Percentiles rank a stretch among this genome's conserved stretches.
phyloP scores from a whole-genome alignment of 192 early-diverging fungal genomes.

The Hyaloraphidium curvatum region DNA sequence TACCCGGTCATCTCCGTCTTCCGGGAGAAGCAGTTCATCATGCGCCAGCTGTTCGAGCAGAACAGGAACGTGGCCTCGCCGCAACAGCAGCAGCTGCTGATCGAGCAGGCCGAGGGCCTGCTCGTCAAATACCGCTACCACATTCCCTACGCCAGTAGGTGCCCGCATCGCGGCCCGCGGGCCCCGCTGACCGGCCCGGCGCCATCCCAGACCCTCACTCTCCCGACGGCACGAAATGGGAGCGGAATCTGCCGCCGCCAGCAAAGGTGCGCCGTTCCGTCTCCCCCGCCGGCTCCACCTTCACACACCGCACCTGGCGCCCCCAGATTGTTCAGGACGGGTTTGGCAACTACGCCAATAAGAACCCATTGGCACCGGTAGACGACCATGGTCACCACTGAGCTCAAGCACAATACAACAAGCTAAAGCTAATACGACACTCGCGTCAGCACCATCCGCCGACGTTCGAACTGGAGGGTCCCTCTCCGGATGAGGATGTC shows the following conservation, averaged over 20 bases:
- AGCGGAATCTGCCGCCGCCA: too few species aligned
- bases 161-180: neutral
- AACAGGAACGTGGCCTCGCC: slow-evolving; percentile 54
- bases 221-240: too few species aligned
- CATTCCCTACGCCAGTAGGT: slow-evolving; percentile 64
- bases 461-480: slow-evolving; percentile 41
- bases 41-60: slow-evolving; percentile 66
- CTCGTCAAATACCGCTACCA: slow-evolving; percentile 58
- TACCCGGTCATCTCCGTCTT: slow-evolving; percentile 57
- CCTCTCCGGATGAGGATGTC: slow-evolving; percentile 65
- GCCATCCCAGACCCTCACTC: too few species aligned
- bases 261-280: too few species aligned
- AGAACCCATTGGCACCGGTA: too few species aligned
- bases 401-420: too few species aligned
- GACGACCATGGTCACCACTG: too few species aligned
- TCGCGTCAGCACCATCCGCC: slow-evolving; percentile 5
- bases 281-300: too few species aligned
- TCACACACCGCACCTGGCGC: too few species aligned
- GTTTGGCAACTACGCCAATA: too few species aligned
- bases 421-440: neutral
- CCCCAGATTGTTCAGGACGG: too few species aligned
- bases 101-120: slow-evolving; percentile 50
- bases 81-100: slow-evolving; percentile 41
- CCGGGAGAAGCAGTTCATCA: slow-evolving; percentile 64
- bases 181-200: too few species aligned